Conservation (phyloP, 2,329 filamentous ascomycete species). For the Verticillium klebahnii region DNA sequence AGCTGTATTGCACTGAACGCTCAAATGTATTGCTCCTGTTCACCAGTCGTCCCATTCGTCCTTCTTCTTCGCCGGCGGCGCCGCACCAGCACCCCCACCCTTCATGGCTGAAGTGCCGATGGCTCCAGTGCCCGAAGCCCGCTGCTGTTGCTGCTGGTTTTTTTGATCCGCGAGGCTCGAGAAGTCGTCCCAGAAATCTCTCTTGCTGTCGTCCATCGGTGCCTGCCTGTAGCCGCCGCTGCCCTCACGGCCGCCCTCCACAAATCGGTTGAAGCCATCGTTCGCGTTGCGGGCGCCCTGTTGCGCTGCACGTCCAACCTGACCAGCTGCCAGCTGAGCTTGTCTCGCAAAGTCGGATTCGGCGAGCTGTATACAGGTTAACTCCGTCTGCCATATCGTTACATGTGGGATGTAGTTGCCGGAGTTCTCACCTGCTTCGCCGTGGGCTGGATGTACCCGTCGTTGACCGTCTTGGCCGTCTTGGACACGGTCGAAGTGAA, state of each 20-base stretch:
- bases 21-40: slow-evolving; percentile 9
- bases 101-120: slow-evolving; percentile 59
- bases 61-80: slow-evolving; percentile 31
- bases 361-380: slow-evolving; percentile 53
- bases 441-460: slow-evolving; percentile 87
- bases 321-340: slow-evolving; percentile 57
- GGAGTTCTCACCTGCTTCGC: slow-evolving; percentile 67
- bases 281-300: slow-evolving; percentile 70
- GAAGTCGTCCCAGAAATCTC: slow-evolving; percentile 92
- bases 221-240: slow-evolving; percentile 26
- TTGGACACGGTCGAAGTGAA: slow-evolving; percentile 83
- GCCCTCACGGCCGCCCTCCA: slow-evolving; percentile 62
- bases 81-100: slow-evolving; percentile 33
- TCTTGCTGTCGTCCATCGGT: slow-evolving; percentile 59
- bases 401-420: neutral
- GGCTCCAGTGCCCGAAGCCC: slow-evolving; percentile 33
- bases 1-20: neutral
- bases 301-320: slow-evolving; percentile 62
- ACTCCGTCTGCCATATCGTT: neutral
- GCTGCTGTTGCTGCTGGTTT: slow-evolving; percentile 30
- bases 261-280: slow-evolving; percentile 78
- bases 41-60: slow-evolving; percentile 64
- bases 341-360: slow-evolving; percentile 73
- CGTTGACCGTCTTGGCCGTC: slow-evolving; percentile 86
- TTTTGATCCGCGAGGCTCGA: slow-evolving; percentile 61